phyloP scores from a whole-genome alignment of 257 asterid species.

The Nicotiana sylvestris region DNA sequence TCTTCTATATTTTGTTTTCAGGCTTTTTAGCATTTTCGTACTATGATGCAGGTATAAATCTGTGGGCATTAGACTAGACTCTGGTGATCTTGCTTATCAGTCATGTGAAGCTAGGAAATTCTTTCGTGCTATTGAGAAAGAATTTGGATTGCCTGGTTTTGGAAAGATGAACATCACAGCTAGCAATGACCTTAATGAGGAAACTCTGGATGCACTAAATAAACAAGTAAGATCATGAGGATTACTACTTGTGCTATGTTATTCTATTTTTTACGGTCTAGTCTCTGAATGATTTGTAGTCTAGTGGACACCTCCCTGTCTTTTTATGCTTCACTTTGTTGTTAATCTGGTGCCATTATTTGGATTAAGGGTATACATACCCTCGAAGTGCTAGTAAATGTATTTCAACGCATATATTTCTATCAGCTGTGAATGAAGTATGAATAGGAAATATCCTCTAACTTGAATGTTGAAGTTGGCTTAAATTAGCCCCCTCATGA shows the following conservation, averaged over 20 bases:
- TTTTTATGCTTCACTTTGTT: background rate
- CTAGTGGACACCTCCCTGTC: background rate
- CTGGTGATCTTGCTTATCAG: slow-evolving; percentile 96
- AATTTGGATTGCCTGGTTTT: slow-evolving; percentile 57
- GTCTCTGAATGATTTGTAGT: background rate
- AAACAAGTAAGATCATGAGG: slow-evolving; percentile 61
- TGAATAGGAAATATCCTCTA: no score
- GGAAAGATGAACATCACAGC: slow-evolving; percentile 81
- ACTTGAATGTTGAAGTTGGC: background rate
- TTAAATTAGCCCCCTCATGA: background rate
- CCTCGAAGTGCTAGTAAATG: background rate
- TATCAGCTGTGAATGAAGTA: background rate
- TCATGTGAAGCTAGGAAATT: slow-evolving; percentile 76
- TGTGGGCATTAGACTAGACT: slow-evolving; percentile 84
- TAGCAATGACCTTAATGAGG: slow-evolving; percentile 96
- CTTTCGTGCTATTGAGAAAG: slow-evolving; percentile 66
- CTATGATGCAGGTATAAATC: slow-evolving; percentile 71
- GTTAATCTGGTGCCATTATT: background rate
- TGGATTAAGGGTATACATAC: background rate
- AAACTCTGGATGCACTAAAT: slow-evolving; percentile 91
- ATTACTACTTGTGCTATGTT: background rate
- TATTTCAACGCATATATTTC: background rate
- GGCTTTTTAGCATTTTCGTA: background rate
- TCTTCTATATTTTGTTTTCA: slow-evolving; percentile 9
- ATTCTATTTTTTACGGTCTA: background rate